Evolutionary conservation across 768 basidiomycete species (phyloP), one percentile per base, ranked within the genome.

Genomic region (Russula ochroleuca): DNA sequence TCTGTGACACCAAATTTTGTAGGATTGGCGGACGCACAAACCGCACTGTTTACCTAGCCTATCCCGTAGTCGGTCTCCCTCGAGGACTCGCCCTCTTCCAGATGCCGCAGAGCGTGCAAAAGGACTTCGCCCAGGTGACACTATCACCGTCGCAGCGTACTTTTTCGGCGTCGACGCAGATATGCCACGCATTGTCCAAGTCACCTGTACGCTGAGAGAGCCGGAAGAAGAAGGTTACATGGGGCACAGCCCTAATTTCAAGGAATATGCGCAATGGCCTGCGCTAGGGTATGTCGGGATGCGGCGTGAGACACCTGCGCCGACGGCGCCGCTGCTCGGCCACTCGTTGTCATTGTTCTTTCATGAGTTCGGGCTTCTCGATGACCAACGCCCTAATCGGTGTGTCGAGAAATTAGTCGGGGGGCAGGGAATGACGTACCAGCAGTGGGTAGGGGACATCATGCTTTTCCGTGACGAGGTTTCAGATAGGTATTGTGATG

Each of bases 261-360:
- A 65, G 48, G 64, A 65, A 52, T 47, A 65, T 55, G 54, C 54
- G n/a, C 53, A 60, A 33, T 65, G 64, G 64, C 64, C 64, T n/a
- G 53, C 64, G 35, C 59, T 65, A 5, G 64, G 64, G 31, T 65
- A 65, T 13, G 40, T 65, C 19, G 59, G 54, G 23, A 33, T 65
- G 35, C 64, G 54, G 14, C 64, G 64, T 15, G 54, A 41, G 40
- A 56, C 47, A 5, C 54, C 64, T 31, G 21, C 64, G 9, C 64
- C 64, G 19, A 38, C 53, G 10, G 59, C 64, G 9, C 59, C 59
- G 5, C 25, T 53, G 7, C 64, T 65, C 54, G 13, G 43, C 15
- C 38, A 61, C 11, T 25, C 48, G 25, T 31, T 65, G 31, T 65
- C 64, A 4, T 23, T 65, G 49, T 65, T 65, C 54, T 65, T 65